These are phyloP conservation scores for Trichocladium antarcticum DNA, from an alignment of 495 filamentous ascomycete species.

Conservation along the genomic window DNA sequence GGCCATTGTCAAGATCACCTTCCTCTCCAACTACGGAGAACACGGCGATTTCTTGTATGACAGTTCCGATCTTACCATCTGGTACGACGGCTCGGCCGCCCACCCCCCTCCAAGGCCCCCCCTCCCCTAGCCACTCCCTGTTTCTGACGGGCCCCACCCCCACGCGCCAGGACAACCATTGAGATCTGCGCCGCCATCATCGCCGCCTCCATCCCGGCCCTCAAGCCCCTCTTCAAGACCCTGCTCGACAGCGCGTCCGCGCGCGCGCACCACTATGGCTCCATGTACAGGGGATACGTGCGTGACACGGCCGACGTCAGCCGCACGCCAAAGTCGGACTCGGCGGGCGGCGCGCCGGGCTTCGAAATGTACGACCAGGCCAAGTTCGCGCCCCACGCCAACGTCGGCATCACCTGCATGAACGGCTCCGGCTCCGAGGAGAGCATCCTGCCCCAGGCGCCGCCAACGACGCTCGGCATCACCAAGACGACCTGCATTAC, in stretches of 20 bases:
- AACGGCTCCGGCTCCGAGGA: conserved; percentile 5
- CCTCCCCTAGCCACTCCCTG: background rate
- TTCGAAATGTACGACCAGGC: conserved; percentile 8
- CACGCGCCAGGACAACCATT: conserved; percentile 8
- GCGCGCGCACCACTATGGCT: background rate
- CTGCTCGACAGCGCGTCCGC: conserved; percentile 10
- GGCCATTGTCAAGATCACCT: conserved; percentile 37
- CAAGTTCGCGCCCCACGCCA: conserved; percentile 2
- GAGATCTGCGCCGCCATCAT: conserved; percentile 15
- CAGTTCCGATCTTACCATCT: conserved; percentile 27
- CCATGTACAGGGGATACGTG: conserved; percentile 10
- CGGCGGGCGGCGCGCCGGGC: background rate
- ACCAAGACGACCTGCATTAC: conserved; percentile 4
- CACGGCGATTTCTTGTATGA: conserved; percentile 39
- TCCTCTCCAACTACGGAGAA: conserved; percentile 28
- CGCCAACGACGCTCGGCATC: background rate
- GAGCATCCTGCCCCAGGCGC: conserved; percentile 7
- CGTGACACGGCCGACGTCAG: background rate
- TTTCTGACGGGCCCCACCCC: background rate
- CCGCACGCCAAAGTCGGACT: background rate
- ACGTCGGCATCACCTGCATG: background rate
- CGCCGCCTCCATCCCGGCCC: conserved; percentile 11
- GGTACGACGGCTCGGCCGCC: too few species aligned
- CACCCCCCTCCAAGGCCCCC: too few species aligned
- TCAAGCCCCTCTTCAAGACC: conserved; percentile 15